phyloP scores from a whole-genome alignment of 129 eudicot genomes.

The Tagetes erecta region DNA sequence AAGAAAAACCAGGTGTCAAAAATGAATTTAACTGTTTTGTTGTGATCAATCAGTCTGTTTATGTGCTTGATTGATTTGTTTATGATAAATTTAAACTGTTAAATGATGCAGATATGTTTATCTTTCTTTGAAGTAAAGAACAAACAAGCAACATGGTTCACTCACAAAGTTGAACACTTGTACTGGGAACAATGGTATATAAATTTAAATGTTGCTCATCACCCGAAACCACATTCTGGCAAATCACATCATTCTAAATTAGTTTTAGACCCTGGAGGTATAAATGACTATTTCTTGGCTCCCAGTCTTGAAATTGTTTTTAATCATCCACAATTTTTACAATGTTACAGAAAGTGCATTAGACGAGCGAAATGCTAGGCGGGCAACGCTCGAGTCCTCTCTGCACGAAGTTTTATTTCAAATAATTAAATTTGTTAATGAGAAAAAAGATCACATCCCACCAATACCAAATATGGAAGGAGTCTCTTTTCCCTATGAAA shows the following conservation, averaged over 20 bases:
- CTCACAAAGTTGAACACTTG: slow-evolving; percentile 88
- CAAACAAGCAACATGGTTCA: slow-evolving; percentile 90
- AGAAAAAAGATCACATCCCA: slow-evolving; percentile 96
- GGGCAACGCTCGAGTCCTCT: slow-evolving; percentile 75
- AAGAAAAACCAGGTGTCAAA: slow-evolving; percentile 88
- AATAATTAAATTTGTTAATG: slow-evolving; percentile 91
- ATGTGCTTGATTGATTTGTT: not conserved
- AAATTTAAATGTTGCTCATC: slow-evolving; percentile 79
- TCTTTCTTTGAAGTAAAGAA: slow-evolving; percentile 92
- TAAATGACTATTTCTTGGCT: slow-evolving; percentile 4
- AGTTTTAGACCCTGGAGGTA: slow-evolving; percentile 85
- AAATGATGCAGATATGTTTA: slow-evolving; percentile 70
- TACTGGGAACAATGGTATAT: slow-evolving; percentile 98
- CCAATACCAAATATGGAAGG: slow-evolving; percentile 84
- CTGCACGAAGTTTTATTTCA: slow-evolving; percentile 92
- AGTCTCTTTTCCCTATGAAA: slow-evolving; percentile 87
- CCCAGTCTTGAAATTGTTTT: not conserved
- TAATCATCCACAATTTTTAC: not conserved
- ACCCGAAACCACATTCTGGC: slow-evolving; percentile 66
- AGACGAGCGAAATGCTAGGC: slow-evolving; percentile 52
- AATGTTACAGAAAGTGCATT: slow-evolving; percentile 7
- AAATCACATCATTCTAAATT: slow-evolving; percentile 81
- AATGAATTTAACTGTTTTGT: slow-evolving; percentile 1
- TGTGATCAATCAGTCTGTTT: slow-evolving; percentile 11
- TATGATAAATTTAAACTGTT: not conserved